Conservation (phyloP, 129 eudicot species). For the Scalesia atractyloides region DNA sequence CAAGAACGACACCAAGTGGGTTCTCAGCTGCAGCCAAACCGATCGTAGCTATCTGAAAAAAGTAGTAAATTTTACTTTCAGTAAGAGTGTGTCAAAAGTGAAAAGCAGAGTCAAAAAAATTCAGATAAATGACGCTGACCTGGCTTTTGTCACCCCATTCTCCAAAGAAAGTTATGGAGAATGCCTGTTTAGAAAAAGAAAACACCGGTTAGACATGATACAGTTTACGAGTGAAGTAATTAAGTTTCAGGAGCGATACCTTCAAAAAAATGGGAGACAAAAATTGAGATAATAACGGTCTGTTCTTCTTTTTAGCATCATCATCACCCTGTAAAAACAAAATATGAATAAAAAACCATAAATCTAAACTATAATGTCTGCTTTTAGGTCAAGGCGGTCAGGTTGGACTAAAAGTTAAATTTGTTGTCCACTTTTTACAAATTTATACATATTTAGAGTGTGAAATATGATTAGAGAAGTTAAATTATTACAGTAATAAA, state of each 20-base stretch:
- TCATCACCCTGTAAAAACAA: constrained; percentile 57
- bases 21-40: constrained; percentile 98
- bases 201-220: background rate
- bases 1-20: constrained; percentile 96
- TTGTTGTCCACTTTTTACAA: background rate
- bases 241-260: constrained; percentile 39
- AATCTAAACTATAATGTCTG: background rate
- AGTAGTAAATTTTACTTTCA: constrained; percentile 1
- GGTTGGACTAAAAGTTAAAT: background rate
- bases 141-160: constrained; percentile 99
- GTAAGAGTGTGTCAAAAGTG: background rate
- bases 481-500: background rate
- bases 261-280: constrained; percentile 86
- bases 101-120: background rate
- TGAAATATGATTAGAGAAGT: background rate
- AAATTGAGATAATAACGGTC: constrained; percentile 72
- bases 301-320: constrained; percentile 66
- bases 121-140: constrained; percentile 41
- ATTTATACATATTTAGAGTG: background rate
- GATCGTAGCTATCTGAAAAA: constrained; percentile 88
- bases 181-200: constrained; percentile 31
- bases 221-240: background rate
- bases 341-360: background rate
- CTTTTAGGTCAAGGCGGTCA: background rate
- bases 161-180: constrained; percentile 85